Percentiles rank a stretch among this genome's conserved stretches.
Evolutionary conservation across 2,329 filamentous ascomycete genomes (phyloP).

Genomic region (Anisogramma anomala): DNA sequence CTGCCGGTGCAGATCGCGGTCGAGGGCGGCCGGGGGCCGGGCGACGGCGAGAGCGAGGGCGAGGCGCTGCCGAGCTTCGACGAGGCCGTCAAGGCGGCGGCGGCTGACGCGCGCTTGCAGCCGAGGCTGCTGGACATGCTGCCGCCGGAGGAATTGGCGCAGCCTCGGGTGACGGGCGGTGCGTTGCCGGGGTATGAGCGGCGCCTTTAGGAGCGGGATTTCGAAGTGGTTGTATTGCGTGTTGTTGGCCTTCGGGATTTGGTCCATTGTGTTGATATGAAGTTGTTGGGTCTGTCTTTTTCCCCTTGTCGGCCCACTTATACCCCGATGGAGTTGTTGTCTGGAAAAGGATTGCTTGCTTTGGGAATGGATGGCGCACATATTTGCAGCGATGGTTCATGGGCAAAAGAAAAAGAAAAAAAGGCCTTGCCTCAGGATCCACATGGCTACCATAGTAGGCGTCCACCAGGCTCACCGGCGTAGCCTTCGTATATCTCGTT

Average conservation of each 20-base stretch:
- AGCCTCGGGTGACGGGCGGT: background rate
- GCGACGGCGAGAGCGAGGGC: conserved; percentile 10
- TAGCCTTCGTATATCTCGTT: too few species aligned
- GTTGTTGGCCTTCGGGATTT: background rate
- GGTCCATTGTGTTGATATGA: too few species aligned
- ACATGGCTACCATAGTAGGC: too few species aligned
- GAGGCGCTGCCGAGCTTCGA: conserved; percentile 38
- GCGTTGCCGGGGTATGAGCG: background rate
- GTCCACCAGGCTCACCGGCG: too few species aligned
- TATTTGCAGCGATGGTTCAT: too few species aligned
- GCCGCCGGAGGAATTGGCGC: background rate
- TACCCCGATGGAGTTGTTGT: too few species aligned
- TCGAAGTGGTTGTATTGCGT: background rate
- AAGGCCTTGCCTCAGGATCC: too few species aligned
- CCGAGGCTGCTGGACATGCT: background rate
- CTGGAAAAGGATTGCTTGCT: too few species aligned
- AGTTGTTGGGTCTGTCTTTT: too few species aligned
- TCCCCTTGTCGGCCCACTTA: too few species aligned
- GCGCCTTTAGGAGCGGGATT: background rate
- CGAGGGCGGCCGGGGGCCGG: conserved; percentile 19
- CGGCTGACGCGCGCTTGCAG: conserved; percentile 31
- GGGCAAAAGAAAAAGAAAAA: too few species aligned
- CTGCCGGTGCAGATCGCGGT: conserved; percentile 43
- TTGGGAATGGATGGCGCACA: too few species aligned
- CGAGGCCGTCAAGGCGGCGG: conserved; percentile 33